These are phyloP conservation scores for Physaria fendleri DNA, from an alignment of 345 rosid species.

Conservation along the genomic window DNA sequence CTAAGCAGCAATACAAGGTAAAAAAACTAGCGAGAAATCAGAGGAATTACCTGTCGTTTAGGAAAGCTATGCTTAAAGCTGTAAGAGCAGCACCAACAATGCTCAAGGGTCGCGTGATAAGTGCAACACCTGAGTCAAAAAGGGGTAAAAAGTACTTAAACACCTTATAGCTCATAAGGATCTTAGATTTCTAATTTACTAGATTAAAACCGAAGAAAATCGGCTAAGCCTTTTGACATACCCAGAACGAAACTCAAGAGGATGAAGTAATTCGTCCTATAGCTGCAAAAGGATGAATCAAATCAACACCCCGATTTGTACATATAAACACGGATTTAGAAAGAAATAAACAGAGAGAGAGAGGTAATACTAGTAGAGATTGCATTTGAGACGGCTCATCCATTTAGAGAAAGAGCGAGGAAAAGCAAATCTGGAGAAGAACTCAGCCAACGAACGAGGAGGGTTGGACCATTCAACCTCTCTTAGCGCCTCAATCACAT, in stretches of 20 bases:
- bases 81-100: constrained; percentile 31
- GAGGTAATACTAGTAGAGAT: constrained; percentile 29
- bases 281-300: constrained; percentile 19
- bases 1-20: neutral
- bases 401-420: constrained; percentile 35
- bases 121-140: constrained; percentile 22
- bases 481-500: constrained; percentile 30
- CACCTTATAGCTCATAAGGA: neutral
- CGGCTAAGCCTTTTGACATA: neutral
- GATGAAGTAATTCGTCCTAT: constrained; percentile 36
- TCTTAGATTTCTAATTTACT: neutral
- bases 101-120: constrained; percentile 29
- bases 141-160: neutral
- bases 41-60: constrained; percentile 27
- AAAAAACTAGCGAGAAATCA: neutral
- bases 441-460: constrained; percentile 32
- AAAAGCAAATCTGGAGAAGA: constrained; percentile 35
- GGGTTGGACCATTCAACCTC: constrained; percentile 33
- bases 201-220: neutral
- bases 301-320: neutral
- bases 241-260: constrained; percentile 24
- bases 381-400: constrained; percentile 38
- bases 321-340: neutral
- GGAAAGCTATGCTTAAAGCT: constrained; percentile 32
- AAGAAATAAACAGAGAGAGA: neutral